phyloP scores from a whole-genome alignment of 163 green algal genomes.

The Scenedesmus sp. region DNA sequence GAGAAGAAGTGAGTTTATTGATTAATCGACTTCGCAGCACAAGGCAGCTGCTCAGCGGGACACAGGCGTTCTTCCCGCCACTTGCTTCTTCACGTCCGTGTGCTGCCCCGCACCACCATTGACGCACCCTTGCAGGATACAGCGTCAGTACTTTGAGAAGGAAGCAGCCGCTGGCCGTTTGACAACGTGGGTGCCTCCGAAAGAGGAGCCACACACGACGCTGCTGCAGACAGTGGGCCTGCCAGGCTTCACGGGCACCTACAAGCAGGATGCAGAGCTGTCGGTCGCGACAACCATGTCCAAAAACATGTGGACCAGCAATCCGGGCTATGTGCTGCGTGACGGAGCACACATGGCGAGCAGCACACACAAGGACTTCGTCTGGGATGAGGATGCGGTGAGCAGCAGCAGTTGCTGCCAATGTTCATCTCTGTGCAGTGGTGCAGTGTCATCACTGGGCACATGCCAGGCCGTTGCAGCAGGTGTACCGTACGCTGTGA shows the following conservation, averaged over 20 bases:
- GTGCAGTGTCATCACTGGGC: no score
- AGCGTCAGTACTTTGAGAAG: conserved; percentile 52
- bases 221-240: conserved; percentile 60
- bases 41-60: not conserved
- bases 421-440: no score
- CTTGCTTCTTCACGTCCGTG: not conserved
- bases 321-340: conserved; percentile 65
- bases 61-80: not conserved
- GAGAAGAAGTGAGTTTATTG: conserved; percentile 47
- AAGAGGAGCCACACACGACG: not conserved
- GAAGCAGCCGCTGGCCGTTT: conserved; percentile 60
- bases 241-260: conserved; percentile 46
- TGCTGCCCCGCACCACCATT: not conserved
- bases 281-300: conserved; percentile 24
- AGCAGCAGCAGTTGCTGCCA: not conserved
- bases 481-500: no score
- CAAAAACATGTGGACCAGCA: conserved; percentile 53
- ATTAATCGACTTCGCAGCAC: not conserved
- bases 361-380: conserved; percentile 60
- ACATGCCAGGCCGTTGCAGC: no score
- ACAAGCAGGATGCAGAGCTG: conserved; percentile 56
- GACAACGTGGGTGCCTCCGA: conserved; percentile 33
- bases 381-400: conserved; percentile 65
- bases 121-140: conserved; percentile 15
- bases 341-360: conserved; percentile 56